Conservation (phyloP, 768 basidiomycete genomes). For the Podaxis rugospora region DNA sequence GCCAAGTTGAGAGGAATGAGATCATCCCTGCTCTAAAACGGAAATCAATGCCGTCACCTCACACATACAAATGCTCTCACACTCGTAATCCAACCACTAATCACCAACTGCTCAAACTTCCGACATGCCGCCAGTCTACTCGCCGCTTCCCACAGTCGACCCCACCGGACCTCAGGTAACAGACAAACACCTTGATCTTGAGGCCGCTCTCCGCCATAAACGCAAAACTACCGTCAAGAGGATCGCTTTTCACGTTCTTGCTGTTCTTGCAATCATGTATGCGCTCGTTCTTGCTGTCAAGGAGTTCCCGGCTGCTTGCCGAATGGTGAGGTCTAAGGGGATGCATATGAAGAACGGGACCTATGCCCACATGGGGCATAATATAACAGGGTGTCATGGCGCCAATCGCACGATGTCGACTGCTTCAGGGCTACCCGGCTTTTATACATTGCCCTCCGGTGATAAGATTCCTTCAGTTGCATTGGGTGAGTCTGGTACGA, state of each 20-base stretch:
- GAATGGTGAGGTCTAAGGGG: slow-evolving; percentile 1
- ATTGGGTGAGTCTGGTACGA: slow-evolving; percentile 24
- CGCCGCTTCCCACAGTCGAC: slow-evolving; percentile 3
- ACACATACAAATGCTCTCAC: not conserved
- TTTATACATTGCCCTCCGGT: slow-evolving; percentile 62
- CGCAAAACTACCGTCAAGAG: slow-evolving; percentile 8
- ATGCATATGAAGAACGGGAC: not conserved
- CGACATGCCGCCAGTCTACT: slow-evolving; percentile 9
- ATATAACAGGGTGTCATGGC: slow-evolving; percentile 2
- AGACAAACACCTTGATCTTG: not conserved
- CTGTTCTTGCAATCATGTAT: slow-evolving; percentile 15
- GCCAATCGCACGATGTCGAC: slow-evolving; percentile 13
- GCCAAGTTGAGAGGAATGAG: not conserved
- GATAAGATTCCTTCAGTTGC: slow-evolving; percentile 66
- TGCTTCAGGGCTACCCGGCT: slow-evolving; percentile 29
- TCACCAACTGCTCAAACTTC: not conserved
- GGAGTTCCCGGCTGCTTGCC: not conserved
- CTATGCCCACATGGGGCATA: not conserved
- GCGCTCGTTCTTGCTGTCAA: slow-evolving; percentile 8
- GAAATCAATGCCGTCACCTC: not conserved
- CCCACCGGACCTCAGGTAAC: not conserved
- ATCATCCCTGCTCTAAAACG: not conserved
- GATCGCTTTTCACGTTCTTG: slow-evolving; percentile 4
- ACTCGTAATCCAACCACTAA: not conserved
- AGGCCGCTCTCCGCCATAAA: not conserved